A percentile compares a stretch with the other conserved stretches of the same genome.
These are phyloP conservation scores for Sclerotinia trifoliorum DNA, from an alignment of 2,329 filamentous ascomycete species.

Conservation along the genomic window DNA sequence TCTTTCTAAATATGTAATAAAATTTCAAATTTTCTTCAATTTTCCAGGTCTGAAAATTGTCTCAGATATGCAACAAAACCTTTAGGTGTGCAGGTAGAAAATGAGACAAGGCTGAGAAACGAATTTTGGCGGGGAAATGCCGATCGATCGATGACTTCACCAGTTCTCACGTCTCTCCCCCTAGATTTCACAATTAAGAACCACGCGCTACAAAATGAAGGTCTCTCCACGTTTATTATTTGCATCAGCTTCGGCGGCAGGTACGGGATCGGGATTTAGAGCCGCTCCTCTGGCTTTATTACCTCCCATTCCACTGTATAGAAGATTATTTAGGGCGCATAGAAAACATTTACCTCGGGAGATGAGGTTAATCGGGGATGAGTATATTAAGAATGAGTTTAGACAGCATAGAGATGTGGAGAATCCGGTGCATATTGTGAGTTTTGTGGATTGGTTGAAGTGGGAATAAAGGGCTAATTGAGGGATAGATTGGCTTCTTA, in stretches of 20 bases:
- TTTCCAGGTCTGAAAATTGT: neutral
- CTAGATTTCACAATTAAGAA: constrained; percentile 10
- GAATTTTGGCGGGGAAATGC: constrained; percentile 15
- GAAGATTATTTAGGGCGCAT: constrained; percentile 82
- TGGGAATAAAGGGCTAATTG: neutral
- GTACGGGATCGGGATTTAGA: constrained; percentile 30
- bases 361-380: constrained; percentile 79
- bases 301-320: constrained; percentile 72
- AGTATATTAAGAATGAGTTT: constrained; percentile 93
- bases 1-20: neutral
- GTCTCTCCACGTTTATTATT: constrained; percentile 31
- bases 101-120: constrained; percentile 22
- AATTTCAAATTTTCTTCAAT: neutral
- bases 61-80: neutral
- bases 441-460: constrained; percentile 36
- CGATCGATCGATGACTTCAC: constrained; percentile 18
- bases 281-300: constrained; percentile 37
- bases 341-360: constrained; percentile 72
- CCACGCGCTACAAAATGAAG: constrained; percentile 29
- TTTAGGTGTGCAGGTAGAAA: neutral
- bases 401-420: constrained; percentile 78
- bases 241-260: constrained; percentile 33
- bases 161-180: neutral
- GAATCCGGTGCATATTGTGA: constrained; percentile 86
- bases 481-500: constrained; percentile 79